A percentile compares a stretch with the other conserved stretches of the same genome.
Evolutionary conservation across 2,329 filamentous ascomycete species (phyloP).

Genomic region (Calonectria fujianensis): DNA sequence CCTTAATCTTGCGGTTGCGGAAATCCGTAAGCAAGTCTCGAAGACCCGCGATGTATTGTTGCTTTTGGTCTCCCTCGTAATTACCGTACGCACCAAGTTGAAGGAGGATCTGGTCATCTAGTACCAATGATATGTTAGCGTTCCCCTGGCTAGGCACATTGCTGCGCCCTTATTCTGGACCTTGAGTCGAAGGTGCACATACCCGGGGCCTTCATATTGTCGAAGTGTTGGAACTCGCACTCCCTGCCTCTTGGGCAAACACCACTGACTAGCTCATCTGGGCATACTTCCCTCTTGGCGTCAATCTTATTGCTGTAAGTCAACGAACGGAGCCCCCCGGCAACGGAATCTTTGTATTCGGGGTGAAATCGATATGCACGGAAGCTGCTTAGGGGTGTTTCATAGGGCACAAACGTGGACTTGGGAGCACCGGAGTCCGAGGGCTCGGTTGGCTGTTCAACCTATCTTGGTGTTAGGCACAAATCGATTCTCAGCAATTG

Average conservation of each 20-base stretch:
- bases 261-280: slow-evolving; percentile 81
- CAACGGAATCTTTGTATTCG: slow-evolving; percentile 79
- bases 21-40: slow-evolving; percentile 76
- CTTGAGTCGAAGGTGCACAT: slow-evolving; percentile 53
- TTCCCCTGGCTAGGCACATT: slow-evolving; percentile 59
- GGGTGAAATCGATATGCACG: slow-evolving; percentile 94
- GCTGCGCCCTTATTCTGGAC: slow-evolving; percentile 46
- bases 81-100: slow-evolving; percentile 81
- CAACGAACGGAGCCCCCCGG: slow-evolving; percentile 88
- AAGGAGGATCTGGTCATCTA: slow-evolving; percentile 84
- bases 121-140: slow-evolving; percentile 67
- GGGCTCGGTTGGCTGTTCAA: slow-evolving; percentile 33
- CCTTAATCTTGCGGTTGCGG: slow-evolving; percentile 75
- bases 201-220: slow-evolving; percentile 62
- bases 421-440: slow-evolving; percentile 31
- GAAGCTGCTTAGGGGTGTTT: slow-evolving; percentile 88
- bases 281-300: slow-evolving; percentile 83
- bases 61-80: slow-evolving; percentile 76
- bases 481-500: slow-evolving; percentile 41
- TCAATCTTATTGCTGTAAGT: slow-evolving; percentile 97
- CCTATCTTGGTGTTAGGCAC: slow-evolving; percentile 51
- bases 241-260: slow-evolving; percentile 81
- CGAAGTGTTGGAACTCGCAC: slow-evolving; percentile 88
- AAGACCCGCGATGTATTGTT: slow-evolving; percentile 78
- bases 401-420: slow-evolving; percentile 76